Evolutionary conservation across 164 flowering plant genomes (phyloP).

Genomic region (Nymphaea thermarum): DNA sequence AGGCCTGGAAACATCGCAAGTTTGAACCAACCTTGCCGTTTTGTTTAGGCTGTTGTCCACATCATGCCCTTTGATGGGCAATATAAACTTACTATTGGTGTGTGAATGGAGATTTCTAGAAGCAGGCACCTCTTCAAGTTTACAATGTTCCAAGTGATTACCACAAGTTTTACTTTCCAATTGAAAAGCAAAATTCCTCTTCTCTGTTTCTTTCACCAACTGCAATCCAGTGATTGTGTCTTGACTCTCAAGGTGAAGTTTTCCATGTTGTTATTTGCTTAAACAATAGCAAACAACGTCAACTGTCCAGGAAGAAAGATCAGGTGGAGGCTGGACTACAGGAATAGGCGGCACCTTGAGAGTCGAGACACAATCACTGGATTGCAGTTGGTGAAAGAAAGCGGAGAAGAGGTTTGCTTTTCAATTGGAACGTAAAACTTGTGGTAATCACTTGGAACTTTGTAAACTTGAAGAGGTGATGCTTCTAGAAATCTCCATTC

Average conservation of each 20-base stretch:
- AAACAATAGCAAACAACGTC: no score
- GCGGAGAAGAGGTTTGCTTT: no score
- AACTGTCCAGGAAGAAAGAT: no score
- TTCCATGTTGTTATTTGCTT: no score
- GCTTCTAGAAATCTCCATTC: not conserved
- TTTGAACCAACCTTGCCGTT: not conserved
- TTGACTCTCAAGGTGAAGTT: no score
- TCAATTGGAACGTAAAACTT: no score
- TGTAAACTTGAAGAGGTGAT: not conserved
- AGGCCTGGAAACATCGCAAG: not conserved
- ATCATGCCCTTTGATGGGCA: not conserved
- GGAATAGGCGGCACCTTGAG: no score
- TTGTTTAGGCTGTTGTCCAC: not conserved
- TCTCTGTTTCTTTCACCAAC: not conserved
- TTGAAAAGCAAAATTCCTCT: not conserved
- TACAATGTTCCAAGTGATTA: not conserved
- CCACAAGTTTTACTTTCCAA: not conserved
- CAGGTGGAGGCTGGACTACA: no score
- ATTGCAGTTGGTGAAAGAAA: no score
- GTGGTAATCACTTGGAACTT: not conserved
- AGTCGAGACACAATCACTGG: no score
- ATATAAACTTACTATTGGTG: not conserved
- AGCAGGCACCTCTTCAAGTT: not conserved
- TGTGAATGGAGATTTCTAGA: not conserved
- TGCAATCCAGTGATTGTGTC: no score